Evolutionary conservation across 2,329 filamentous ascomycete genomes (phyloP), one percentile per base, ranked within the genome.

Genomic region (Penicillium fuscoglaucum): DNA sequence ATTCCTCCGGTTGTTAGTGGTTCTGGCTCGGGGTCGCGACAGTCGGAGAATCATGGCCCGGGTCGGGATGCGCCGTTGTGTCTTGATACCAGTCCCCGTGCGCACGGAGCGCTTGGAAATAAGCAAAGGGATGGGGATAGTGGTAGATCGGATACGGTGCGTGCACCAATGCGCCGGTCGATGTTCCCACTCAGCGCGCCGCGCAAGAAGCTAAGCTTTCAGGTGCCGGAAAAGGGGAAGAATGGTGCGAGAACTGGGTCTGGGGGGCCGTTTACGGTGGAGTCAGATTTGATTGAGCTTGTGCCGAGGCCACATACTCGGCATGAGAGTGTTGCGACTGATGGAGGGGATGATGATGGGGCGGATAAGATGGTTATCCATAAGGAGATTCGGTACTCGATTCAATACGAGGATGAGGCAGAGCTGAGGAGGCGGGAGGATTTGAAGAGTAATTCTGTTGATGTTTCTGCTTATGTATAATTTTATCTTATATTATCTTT

Each of bases 381-480:
- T 47, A 74, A 74, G 57, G 71, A 74, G 53, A 63, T 74, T 33
- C 61, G 66, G 44, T 72, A 70, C 51, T 66, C 68, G 5, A 60
- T 72, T 41, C 65, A 72, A 57, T 72, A 66, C 61, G 67, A 69
- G 35, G 58, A 58, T 55, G 67, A 69, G 46, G 61, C 50, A 29
- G 52, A 56, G 37, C 43, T 50, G 24, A 60, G 58, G 54, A 57
- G 55, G n/a, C 46, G 44, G 28, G 59, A 47, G 3, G 29, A 52
- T 24, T 52, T 50, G 19, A 60, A 57, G 37, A 54, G 50, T 26
- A 54, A 43, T 33, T 61, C 50, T 19, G 55, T 57, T 37, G 61
- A 65, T 58, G 59, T 60, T 19, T 52, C 57, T 44, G 61, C 58
- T 44, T 66, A 67, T 59, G 57, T 63, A n/a, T 62, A 61, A 53